phyloP scores from a whole-genome alignment of 1,284 basidiomycete genomes.

The Boletellus sp. region DNA sequence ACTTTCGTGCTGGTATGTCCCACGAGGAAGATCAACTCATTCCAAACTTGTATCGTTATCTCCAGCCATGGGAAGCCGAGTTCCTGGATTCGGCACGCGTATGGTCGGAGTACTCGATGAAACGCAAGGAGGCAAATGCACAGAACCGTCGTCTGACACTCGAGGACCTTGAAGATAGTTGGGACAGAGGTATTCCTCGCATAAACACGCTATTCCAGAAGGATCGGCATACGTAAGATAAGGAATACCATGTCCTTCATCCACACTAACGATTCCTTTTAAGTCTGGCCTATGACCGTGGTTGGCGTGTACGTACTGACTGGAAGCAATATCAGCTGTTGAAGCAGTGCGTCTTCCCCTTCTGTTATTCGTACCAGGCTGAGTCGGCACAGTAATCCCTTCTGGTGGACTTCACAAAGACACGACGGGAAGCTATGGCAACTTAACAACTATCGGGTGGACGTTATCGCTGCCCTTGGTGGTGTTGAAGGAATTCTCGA shows the following conservation, averaged over 20 bases:
- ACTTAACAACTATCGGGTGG: constrained; percentile 96
- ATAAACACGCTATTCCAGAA: constrained; percentile 99
- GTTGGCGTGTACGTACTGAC: constrained; percentile 93
- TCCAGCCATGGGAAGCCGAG: constrained; percentile 99
- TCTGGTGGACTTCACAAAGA: constrained; percentile 98
- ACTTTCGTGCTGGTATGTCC: constrained; percentile 97
- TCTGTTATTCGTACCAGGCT: neutral
- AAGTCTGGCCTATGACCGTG: constrained; percentile 95
- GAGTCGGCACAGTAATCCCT: constrained; percentile 68
- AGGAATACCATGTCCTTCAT: constrained; percentile 36
- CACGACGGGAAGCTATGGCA: constrained; percentile 99
- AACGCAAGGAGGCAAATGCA: constrained; percentile 97
- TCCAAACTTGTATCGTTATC: constrained; percentile 96
- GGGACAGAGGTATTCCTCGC: constrained; percentile 97
- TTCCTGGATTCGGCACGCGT: constrained; percentile 98
- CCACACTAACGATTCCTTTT: constrained; percentile 39
- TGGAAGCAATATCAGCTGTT: constrained; percentile 98
- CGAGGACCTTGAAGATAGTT: constrained; percentile 97
- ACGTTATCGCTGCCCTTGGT: constrained; percentile 97
- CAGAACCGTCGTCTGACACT: constrained; percentile 94
- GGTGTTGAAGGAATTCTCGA: constrained; percentile 97
- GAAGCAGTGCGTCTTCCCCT: constrained; percentile 62
- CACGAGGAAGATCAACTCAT: constrained; percentile 94
- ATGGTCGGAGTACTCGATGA: constrained; percentile 99
- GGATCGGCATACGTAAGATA: constrained; percentile 86